Percentiles rank a stretch among this genome's conserved stretches.
Evolutionary conservation across 495 filamentous ascomycete genomes (phyloP).

Genomic region (Aeminium ludgeri): DNA sequence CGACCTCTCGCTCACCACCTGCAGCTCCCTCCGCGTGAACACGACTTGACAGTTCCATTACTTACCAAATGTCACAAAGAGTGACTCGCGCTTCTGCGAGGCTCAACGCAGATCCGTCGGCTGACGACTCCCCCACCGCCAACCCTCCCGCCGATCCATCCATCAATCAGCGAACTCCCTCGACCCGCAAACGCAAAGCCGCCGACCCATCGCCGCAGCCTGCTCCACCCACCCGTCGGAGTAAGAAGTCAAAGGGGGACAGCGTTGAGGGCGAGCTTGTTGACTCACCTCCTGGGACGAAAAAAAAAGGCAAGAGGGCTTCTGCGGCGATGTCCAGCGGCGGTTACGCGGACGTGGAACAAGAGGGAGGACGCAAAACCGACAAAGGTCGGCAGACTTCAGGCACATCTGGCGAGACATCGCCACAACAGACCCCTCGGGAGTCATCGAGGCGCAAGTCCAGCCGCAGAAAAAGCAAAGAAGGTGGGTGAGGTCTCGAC

Average conservation of each 20-base stretch:
- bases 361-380: conserved; percentile 1
- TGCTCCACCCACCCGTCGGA: conserved; percentile 5
- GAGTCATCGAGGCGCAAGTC: conserved; percentile 49
- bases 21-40: too few relatives aligned
- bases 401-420: conserved; percentile 23
- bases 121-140: conserved; percentile 9
- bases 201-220: conserved; percentile 18
- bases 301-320: conserved; percentile 30
- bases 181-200: conserved; percentile 23
- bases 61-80: conserved; percentile 23
- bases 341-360: conserved; percentile 38
- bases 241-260: conserved; percentile 17
- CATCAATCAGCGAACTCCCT: conserved; percentile 9
- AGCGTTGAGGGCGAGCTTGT: conserved; percentile 3
- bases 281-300: conserved; percentile 7
- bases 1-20: neutral
- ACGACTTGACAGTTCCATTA: neutral
- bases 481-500: conserved; percentile 22
- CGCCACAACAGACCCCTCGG: conserved; percentile 24
- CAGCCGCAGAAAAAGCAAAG: conserved; percentile 40
- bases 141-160: conserved; percentile 8
- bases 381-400: conserved; percentile 19
- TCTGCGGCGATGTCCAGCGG: conserved; percentile 65
- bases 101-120: conserved; percentile 19
- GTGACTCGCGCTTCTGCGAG: conserved; percentile 29